A percentile compares a stretch with the other conserved stretches of the same genome.
Evolutionary conservation across 208 protist genomes (phyloP).

Genomic region (Leishmania mexicana): DNA sequence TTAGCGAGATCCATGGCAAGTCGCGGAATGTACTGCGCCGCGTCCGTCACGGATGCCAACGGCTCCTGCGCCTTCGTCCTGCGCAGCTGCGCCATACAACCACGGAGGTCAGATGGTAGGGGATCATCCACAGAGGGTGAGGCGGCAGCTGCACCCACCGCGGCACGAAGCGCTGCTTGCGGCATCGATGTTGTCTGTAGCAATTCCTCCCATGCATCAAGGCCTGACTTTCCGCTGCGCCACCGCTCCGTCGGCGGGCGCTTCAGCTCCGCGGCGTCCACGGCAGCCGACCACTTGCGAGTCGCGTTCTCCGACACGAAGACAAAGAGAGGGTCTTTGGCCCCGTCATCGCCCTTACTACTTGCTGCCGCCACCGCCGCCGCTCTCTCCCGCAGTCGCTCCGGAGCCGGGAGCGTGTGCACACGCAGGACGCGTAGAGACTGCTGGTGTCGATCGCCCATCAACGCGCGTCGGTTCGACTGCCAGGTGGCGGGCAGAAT

Average conservation of each 20-base stretch:
- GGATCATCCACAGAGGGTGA: background rate
- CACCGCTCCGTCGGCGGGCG: conserved; percentile 2
- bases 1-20: conserved; percentile 7
- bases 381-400: background rate
- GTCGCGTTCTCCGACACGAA: conserved; percentile 5
- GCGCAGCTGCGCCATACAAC: background rate
- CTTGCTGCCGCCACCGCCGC: background rate
- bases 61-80: too few species aligned
- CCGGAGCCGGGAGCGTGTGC: conserved; percentile 2
- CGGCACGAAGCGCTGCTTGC: background rate
- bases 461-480: conserved; percentile 1
- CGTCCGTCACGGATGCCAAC: background rate
- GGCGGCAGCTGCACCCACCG: too few species aligned
- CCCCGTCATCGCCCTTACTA: too few species aligned
- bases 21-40: conserved; percentile 3
- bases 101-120: background rate
- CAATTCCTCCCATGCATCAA: conserved; percentile 14
- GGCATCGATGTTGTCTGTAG: conserved; percentile 6
- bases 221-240: background rate
- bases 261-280: background rate
- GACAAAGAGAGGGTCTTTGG: conserved; percentile 6
- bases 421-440: conserved; percentile 14
- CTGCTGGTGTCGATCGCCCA: background rate
- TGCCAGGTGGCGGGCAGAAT: background rate
- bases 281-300: background rate